Evolutionary conservation across 1,284 basidiomycete species (phyloP).

Genomic region (Ustilago crameri): DNA sequence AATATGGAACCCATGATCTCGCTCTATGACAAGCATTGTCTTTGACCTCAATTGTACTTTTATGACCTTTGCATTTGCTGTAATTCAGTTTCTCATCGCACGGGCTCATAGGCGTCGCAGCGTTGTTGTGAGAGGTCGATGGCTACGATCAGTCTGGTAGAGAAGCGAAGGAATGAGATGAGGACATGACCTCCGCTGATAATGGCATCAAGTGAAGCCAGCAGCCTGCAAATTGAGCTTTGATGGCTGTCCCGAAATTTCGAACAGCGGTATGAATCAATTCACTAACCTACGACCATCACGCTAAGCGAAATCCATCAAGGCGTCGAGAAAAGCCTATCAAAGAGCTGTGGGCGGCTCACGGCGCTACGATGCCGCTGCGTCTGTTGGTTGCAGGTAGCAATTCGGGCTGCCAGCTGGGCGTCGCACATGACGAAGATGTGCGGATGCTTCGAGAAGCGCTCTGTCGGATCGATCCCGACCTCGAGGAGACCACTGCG

Average conservation of each 20-base stretch:
- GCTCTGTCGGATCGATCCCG: constrained; percentile 6
- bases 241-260: constrained; percentile 11
- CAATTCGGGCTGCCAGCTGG: constrained; percentile 47
- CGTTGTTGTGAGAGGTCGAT: neutral
- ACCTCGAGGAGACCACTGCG: neutral
- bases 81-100: neutral
- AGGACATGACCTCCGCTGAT: too few species aligned
- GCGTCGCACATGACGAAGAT: constrained; percentile 30
- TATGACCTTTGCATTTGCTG: constrained; percentile 2
- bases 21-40: constrained; percentile 10
- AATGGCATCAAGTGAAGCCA: too few species aligned
- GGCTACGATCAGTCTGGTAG: too few species aligned
- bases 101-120: neutral
- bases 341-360: neutral
- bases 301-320: neutral
- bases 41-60: constrained; percentile 11
- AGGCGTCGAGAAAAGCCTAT: neutral
- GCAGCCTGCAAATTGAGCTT: too few species aligned
- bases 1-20: constrained; percentile 30
- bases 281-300: neutral
- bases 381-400: constrained; percentile 40
- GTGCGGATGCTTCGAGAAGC: constrained; percentile 15
- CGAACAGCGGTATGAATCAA: too few species aligned
- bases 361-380: constrained; percentile 9
- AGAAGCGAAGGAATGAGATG: too few species aligned